Percentiles rank a stretch among this genome's conserved stretches.
phyloP scores from a whole-genome alignment of 2,329 filamentous ascomycete species.

The Fusarium sp. region DNA sequence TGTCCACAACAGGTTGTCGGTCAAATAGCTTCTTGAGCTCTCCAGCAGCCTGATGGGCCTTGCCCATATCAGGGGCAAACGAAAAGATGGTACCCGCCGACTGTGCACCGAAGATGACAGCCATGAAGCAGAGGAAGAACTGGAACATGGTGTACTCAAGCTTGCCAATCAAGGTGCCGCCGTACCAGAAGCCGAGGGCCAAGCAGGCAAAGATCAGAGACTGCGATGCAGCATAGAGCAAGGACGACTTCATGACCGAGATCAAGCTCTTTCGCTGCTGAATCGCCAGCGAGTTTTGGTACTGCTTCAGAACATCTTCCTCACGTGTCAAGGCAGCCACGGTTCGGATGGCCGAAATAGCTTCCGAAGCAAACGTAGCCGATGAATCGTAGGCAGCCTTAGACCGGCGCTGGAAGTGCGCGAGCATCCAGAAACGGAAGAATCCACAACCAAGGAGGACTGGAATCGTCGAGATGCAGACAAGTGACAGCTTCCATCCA shows the following conservation, averaged over 20 bases:
- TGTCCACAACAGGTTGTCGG: slow-evolving; percentile 82
- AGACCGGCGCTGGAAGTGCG: slow-evolving; percentile 81
- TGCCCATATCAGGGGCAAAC: slow-evolving; percentile 92
- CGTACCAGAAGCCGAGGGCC: slow-evolving; percentile 94
- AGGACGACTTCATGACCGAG: slow-evolving; percentile 81
- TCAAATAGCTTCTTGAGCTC: slow-evolving; percentile 89
- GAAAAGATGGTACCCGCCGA: slow-evolving; percentile 91
- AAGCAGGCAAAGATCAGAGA: slow-evolving; percentile 86
- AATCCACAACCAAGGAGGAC: slow-evolving; percentile 85
- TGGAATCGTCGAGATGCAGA: slow-evolving; percentile 83
- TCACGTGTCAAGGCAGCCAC: slow-evolving; percentile 93
- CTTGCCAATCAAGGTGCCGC: slow-evolving; percentile 78
- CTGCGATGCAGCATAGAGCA: slow-evolving; percentile 86
- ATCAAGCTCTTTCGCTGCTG: slow-evolving; percentile 77
- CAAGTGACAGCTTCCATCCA: slow-evolving; percentile 89
- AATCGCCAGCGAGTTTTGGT: slow-evolving; percentile 72
- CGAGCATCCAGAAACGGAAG: slow-evolving; percentile 86
- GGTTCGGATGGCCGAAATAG: slow-evolving; percentile 92
- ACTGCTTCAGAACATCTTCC: slow-evolving; percentile 79
- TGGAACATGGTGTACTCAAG: slow-evolving; percentile 82
- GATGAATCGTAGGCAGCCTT: slow-evolving; percentile 84
- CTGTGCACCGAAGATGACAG: slow-evolving; percentile 91
- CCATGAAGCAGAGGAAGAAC: slow-evolving; percentile 92
- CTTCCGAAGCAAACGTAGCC: slow-evolving; percentile 91
- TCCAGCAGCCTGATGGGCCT: slow-evolving; percentile 85